Conservation (phyloP, 192 early-diverging fungal species). For the Coemansia sp. region DNA sequence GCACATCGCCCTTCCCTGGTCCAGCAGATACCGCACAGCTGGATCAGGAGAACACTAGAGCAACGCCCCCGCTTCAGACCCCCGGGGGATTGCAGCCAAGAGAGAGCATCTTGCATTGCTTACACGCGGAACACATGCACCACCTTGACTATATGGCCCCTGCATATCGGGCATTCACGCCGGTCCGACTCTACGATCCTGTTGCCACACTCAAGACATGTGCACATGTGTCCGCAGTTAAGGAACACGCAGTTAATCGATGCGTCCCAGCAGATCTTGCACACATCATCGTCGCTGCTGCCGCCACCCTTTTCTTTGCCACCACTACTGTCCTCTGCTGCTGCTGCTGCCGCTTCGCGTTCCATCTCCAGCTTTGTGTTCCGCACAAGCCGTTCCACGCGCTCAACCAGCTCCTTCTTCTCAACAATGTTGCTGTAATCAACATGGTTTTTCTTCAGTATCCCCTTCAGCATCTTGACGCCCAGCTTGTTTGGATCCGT, state of each 20-base stretch:
- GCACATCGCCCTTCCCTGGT: no score
- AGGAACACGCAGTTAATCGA: conserved; percentile 80
- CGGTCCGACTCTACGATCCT: conserved; percentile 51
- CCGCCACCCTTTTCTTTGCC: conserved; percentile 15
- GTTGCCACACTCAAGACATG: conserved; percentile 76
- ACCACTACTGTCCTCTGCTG: conserved; percentile 4
- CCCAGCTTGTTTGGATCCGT: conserved; percentile 61
- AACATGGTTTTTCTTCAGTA: conserved; percentile 66
- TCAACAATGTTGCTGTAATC: conserved; percentile 70
- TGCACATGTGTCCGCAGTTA: conserved; percentile 84
- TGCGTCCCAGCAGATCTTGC: conserved; percentile 82
- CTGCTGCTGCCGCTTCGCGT: conserved; percentile 26
- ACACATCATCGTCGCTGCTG: conserved; percentile 64
- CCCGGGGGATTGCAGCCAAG: neutral
- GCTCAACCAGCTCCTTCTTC: conserved; percentile 70
- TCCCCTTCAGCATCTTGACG: conserved; percentile 66
- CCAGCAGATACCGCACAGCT: neutral
- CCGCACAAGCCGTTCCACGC: conserved; percentile 65
- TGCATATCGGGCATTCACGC: conserved; percentile 82
- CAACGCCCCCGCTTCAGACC: neutral
- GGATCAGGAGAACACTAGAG: neutral
- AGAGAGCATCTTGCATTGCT: neutral
- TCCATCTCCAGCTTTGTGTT: conserved; percentile 59
- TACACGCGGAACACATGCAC: conserved; percentile 72
- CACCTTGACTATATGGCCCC: conserved; percentile 66